Evolutionary conservation across 2,329 filamentous ascomycete genomes (phyloP), one percentile per base, ranked within the genome.

Genomic region (Daldinia sp.): DNA sequence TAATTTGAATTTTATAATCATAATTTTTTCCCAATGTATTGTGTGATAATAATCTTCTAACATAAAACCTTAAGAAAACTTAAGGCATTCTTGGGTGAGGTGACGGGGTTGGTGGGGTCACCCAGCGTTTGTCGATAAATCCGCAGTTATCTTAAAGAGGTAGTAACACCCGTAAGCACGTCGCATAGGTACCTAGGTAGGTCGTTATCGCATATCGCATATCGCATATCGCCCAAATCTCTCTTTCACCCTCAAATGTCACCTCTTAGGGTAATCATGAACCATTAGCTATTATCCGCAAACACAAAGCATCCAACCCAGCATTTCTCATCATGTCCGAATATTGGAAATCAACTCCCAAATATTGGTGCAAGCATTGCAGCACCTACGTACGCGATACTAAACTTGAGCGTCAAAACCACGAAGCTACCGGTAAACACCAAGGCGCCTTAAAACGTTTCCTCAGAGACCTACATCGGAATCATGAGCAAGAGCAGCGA

Each of bases 301-400:
- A 10, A 13, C 45, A 3, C n/a, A n/a, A n/a, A n/a, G n/a, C n/a
- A 11, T 11, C 6, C 29, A 11, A 32, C 29, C 6, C 29, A 11
- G 6, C 6, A 32, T 11, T 17, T 29, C 19, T 32, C 15, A 50
- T 17, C 49, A 98, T 99, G 95, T 90, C 95, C 0, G 95, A 98
- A 83, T 96, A 97, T 80, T 98, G 95, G 95, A 98, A 98, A 77
- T 97, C 94, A 17, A 97, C 94, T 77, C 94, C 94, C 4, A 94
- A 90, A 76, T 96, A 96, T 81, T 98, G 94, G 93, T 99, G 95
- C 86, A 98, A 98, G 78, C 92, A 97, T 82, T 99, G 95, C 85
- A 87, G 88, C 74, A 87, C 86, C 75, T 98, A 89, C 78, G 91
- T 99, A 50, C 91, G 92, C 78, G 95, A 99, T 82, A 97, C 94